Evolutionary conservation across 192 early-diverging fungal genomes (phyloP), one percentile per base, ranked within the genome.

Genomic region (Backusella australiensis): DNA sequence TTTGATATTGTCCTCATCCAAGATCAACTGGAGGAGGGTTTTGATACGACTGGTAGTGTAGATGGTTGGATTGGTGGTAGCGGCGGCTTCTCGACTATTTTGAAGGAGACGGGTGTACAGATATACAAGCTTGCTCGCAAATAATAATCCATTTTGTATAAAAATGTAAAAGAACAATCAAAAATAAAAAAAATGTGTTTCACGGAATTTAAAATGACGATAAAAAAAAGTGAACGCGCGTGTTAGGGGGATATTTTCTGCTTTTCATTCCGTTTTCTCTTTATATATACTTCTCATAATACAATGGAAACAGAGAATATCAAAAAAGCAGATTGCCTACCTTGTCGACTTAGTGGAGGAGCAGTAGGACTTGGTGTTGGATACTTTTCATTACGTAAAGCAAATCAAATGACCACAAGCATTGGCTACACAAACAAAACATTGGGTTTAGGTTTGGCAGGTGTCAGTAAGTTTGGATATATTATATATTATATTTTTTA

Each of bases 1-100:
- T 67, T 75, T 75, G 56, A 63, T 14, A 63, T 63, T 63, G 56
- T 63, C 56, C 56, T 63, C 23, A 29, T 63, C 3, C 23, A 63
- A 4, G 56, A 63, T 63, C 9, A 63, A 11, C 26, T 26, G 9
- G 8, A 5, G 11, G 23, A 29, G 1, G 9, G 26, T 63, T 56
- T 56, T 56, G 53, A 21, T 23, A 0, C 7, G 0, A 8, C 56
- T 2, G 1, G 23, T 14, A 2, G 0, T 23, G 26, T 63, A 0
- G 56, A 63, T 63, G 56, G 56, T 1, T 63, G 56, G 56, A 63
- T 63, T 63, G 23, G 26, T 23, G 23, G 56, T 4, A 3, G 12
- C 1, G 56, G 23, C 4, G 26, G 56, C 1, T 26, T 63, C 12
- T 4, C 23, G 7, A 63, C 19, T 11, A 12, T 63, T 26, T 63